Evolutionary conservation across 2,329 filamentous ascomycete genomes (phyloP).

Genomic region (Fusarium miscanthi): DNA sequence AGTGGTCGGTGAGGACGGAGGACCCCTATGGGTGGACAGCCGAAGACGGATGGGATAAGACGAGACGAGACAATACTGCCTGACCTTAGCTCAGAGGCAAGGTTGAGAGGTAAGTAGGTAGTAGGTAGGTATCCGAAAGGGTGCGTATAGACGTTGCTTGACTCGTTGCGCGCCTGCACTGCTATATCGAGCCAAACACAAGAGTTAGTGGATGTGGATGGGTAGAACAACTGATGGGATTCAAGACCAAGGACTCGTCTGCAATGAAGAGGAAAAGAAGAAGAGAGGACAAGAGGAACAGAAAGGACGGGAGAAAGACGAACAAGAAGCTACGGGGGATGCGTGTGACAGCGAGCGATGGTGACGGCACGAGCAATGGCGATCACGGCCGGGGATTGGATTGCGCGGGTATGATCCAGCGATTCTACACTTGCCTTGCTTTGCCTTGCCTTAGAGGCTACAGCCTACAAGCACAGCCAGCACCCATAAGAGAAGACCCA

Average conservation of each 20-base stretch:
- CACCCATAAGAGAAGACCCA: not conserved
- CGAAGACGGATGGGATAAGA: slow-evolving; percentile 30
- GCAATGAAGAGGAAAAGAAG: slow-evolving; percentile 15
- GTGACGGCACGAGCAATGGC: slow-evolving; percentile 40
- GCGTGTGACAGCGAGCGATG: slow-evolving; percentile 37
- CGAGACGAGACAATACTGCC: slow-evolving; percentile 20
- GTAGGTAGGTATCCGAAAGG: slow-evolving; percentile 50
- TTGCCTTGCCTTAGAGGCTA: slow-evolving; percentile 6
- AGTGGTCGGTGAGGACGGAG: slow-evolving; percentile 43
- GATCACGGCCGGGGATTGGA: slow-evolving; percentile 33
- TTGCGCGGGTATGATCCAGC: slow-evolving; percentile 29
- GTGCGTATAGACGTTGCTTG: slow-evolving; percentile 32
- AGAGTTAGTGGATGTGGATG: slow-evolving; percentile 32
- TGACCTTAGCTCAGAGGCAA: slow-evolving; percentile 37
- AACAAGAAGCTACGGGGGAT: slow-evolving; percentile 30
- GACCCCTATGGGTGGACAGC: slow-evolving; percentile 29
- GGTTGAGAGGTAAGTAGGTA: slow-evolving; percentile 44
- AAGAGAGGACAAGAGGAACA: slow-evolving; percentile 17
- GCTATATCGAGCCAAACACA: slow-evolving; percentile 40
- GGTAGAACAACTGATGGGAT: slow-evolving; percentile 22
- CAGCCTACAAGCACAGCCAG: slow-evolving; percentile 21
- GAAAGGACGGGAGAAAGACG: slow-evolving; percentile 17
- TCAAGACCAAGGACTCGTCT: slow-evolving; percentile 12
- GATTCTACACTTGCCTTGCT: slow-evolving; percentile 17
- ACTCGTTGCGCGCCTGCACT: slow-evolving; percentile 40